Evolutionary conservation across 345 rosid genomes (phyloP), one percentile per base, ranked within the genome.

Genomic region (Schrenkiella parvula): DNA sequence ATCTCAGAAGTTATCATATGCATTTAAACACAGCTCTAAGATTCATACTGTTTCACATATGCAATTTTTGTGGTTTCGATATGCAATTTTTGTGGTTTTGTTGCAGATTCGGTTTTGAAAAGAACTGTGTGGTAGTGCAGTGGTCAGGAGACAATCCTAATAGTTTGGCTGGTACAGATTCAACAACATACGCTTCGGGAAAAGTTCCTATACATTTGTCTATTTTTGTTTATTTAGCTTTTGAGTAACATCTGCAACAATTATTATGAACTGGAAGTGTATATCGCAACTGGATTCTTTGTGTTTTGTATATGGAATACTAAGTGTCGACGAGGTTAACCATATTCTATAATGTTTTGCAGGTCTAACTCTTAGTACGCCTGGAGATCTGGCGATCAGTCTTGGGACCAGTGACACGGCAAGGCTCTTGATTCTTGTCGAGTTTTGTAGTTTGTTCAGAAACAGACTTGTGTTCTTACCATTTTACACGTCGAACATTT

Each of bases 61-160:
- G n/a, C n/a, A n/a, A n/a, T n/a, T n/a, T n/a, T n/a, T n/a, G n/a
- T n/a, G n/a, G n/a, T n/a, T n/a, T n/a, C n/a, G n/a, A n/a, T n/a
- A n/a, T n/a, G n/a, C n/a, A n/a, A n/a, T n/a, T n/a, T n/a, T n/a
- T 62, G 32, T 44, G 64, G 29, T 64, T 12, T 70, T 39, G 19
- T 47, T 82, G 73, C 82, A 95, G 99, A 84, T 91, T 55, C 51
- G 80, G 85, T 63, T 95, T 95, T 77, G 72, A 70, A 31, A 80
- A 87, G 79, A 73, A 84, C 34, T 95, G 99, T 72, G 72, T 86
- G 82, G 91, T 86, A 37, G 81, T 91, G 75, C 97, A 95, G 77
- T 91, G 99, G 91, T 91, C 99, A 37, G 99, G 97, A 82, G 99
- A 95, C 83, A 95, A 95, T 65, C 99, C 99, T 42, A 91, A 89